Base-by-base conservation (phyloP, 2,329 filamentous ascomycete species). In the Pezicula radicicola region DNA sequence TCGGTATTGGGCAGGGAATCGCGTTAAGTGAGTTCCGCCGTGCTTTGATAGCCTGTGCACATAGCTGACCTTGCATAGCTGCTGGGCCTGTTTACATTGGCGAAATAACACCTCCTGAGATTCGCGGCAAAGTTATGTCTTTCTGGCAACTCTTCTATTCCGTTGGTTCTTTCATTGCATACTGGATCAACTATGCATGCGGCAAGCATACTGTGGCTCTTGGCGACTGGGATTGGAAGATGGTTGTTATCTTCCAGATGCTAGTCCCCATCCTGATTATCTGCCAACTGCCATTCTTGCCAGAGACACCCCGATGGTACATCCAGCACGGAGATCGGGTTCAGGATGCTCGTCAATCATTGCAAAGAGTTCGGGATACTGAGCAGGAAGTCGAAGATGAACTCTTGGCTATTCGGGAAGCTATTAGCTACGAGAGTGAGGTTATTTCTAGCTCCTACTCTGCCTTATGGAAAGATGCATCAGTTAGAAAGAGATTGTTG, bases 181-280 rank as follows among this genome's bases (percentile, higher is more conserved):
- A 81, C 71, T 74, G 72, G 83, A 80, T 87, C 63, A 83, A 83
- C 65, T 88, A 78, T 58, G 84, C 77, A n/a, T 81, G 81, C 64
- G 75, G 76, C 35, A 74, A 82, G 62, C 70, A 86, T 66, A 72
- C 73, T 37, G 60, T 70, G 41, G 71, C 60, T 41, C 76, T 88
- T 6, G 85, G 85, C 37, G 74, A 89, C 59, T 88, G 85, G 86
- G 84, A 88, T 68, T 89, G 85, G 85, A 81, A 79, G 61, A 80
- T 88, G 73, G 83, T 89, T 13, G 80, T 88, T 56, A 83, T 89
- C 55, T 88, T 89, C 74, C 86, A 89, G 69, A 74, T 88, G 46
- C 67, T 89, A n/a, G 76, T 88, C 21, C 86, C 86, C 1, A 57
- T 77, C 47, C 61, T 88, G 53, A 85, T 89, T 66, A 70, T 88